Evolutionary conservation across 2,329 filamentous ascomycete species (phyloP), one percentile per base, ranked within the genome.

Genomic region (Talaromyces piceae): DNA sequence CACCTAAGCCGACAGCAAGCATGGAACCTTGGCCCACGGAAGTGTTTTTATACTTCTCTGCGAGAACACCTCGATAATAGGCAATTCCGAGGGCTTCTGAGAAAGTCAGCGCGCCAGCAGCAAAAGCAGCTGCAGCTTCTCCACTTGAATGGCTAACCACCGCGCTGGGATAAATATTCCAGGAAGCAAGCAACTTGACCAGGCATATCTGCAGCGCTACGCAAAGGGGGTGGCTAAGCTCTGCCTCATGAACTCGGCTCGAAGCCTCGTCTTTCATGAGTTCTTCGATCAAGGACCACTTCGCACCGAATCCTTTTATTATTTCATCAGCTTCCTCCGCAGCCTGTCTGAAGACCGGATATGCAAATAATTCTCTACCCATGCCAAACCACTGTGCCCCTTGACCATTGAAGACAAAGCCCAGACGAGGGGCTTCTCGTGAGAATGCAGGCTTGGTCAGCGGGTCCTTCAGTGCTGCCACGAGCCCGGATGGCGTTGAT

Each of bases 301-400:
- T 23, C 5, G 23, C 18, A 27, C 2, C 63, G 61, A 64, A 63
- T 63, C 6, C 45, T 46, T 8, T 59, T 49, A 54, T 56, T 63
- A 49, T 66, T 61, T 12, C 61, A 59, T 12, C 63, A 13, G 45
- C 26, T 1, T 22, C n/a, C 26, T 48, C 12, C 18, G 31, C 31
- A 20, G 45, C 26, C 18, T 22, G 25, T n/a, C 33, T 11, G 45
- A 48, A 48, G 22, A 41, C 13, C 4, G 28, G n/a, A 39, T 48
- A 13, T 13, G 41, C 53, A 45, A 56, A 60, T 9, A 63, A 25
- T 13, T 63, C 45, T 46, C 55, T 48, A 45, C 63, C 63, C 63
- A 69, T 67, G 41, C 63, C 61, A 5, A 61, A 49, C 49, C 70
- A 70, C 27, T 65, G 61, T 11, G 64, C 61, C 5, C 68, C 68